Base-by-base conservation (phyloP, 1,284 basidiomycete species). In the Anthracocystis walkeri region DNA sequence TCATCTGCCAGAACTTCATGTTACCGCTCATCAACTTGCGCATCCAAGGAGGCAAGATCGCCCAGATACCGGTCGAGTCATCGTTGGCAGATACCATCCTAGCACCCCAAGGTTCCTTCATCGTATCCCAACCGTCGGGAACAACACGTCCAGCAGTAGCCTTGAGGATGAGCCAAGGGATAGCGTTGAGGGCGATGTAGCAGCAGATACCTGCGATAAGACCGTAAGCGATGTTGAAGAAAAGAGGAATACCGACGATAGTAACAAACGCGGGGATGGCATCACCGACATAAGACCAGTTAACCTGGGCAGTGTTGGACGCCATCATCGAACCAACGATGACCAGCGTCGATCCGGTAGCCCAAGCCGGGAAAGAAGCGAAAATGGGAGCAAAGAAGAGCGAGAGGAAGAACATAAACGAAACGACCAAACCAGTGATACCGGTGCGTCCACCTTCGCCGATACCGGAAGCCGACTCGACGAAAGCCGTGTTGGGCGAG, bases 321-420 rank as follows among this genome's bases (percentile, higher is more conserved):
- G 93, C 93, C 93, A 95, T 95, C 83, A 95, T 87, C 27, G 91
- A 92, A 25, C 93, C 93, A 41, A 94, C 93, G 67, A 95, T 92
- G 67, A 93, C 89, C 51, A 95, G 87, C 5, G 93, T 93, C 65
- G 92, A 91, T 7, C 93, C 93, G 0, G 93, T 95, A 1, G 93
- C 93, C 92, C 93, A 95, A 0, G 90, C 81, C 0, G 93, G 93
- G 71, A 95, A 93, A 20, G 91, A 92, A 18, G 92, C 92, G 76
- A 95, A 94, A 81, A 95, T 92, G 4, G 93, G 93, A 12, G 93
- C 90, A 81, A 95, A 95, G 89, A 95, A 95, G 66, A 95, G 88
- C 4, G 90, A 92, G 64, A 95, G 86, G 85, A 95, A 92, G 89
- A 95, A 95, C 80, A 90, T 89, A 66, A 94, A 83, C 0, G 91